Percentiles rank a stretch among this genome's conserved stretches.
Evolutionary conservation across 352 stramenopile species (phyloP).

Genomic region (Thraustochytrium striatum): DNA sequence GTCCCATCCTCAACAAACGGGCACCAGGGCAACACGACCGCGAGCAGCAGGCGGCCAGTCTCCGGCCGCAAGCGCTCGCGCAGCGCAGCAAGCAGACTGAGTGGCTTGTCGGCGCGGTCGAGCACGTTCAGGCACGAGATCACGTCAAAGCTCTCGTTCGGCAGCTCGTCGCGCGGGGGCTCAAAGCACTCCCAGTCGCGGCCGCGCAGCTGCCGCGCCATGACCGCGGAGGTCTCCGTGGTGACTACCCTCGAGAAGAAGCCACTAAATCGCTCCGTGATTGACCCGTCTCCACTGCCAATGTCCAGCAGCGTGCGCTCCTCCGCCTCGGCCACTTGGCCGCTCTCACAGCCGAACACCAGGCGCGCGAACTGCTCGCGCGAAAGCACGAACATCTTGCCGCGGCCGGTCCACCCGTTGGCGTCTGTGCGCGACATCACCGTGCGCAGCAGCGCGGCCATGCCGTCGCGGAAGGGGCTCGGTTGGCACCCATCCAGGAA

Average conservation of each 20-base stretch:
- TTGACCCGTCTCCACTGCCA: conserved; percentile 29
- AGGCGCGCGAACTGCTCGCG: neutral
- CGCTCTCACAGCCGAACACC: neutral
- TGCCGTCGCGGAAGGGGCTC: neutral
- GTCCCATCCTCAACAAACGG: conserved; percentile 38
- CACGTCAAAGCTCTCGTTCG: neutral
- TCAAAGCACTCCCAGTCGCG: conserved; percentile 16
- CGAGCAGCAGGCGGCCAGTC: conserved; percentile 2
- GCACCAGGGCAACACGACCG: conserved; percentile 36
- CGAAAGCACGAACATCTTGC: conserved; percentile 41
- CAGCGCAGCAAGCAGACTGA: conserved; percentile 19
- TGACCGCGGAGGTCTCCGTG: conserved; percentile 29
- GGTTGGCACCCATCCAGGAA: conserved; percentile 17
- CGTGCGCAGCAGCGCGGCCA: conserved; percentile 19
- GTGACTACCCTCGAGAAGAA: conserved; percentile 19
- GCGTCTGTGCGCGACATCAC: conserved; percentile 41
- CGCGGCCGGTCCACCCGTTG: conserved; percentile 8
- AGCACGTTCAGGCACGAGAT: conserved; percentile 42
- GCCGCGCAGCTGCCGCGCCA: neutral
- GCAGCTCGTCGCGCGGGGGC: neutral
- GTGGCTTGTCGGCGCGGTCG: conserved; percentile 34
- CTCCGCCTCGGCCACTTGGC: neutral
- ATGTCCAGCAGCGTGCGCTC: conserved; percentile 22
- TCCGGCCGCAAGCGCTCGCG: neutral
- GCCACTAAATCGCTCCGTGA: conserved; percentile 18